A percentile compares a stretch with the other conserved stretches of the same genome.
Evolutionary conservation across 805 yeast genomes (phyloP).

Genomic region (Lachancea meyersii): DNA sequence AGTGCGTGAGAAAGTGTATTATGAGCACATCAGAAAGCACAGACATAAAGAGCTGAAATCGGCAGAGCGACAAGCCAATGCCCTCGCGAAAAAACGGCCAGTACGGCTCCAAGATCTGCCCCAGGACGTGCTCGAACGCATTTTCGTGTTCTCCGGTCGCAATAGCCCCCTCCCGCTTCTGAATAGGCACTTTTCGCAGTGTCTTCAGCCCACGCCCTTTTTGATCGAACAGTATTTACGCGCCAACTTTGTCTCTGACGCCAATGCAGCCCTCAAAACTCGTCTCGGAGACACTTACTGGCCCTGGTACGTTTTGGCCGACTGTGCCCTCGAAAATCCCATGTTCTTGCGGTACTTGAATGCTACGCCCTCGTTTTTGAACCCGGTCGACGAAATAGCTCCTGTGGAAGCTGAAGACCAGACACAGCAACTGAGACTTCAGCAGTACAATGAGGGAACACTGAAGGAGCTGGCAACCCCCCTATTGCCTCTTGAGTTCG

Average conservation of each 20-base stretch:
- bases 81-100: neutral
- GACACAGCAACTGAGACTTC: slow-evolving; percentile 2
- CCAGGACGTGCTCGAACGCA: slow-evolving; percentile 17
- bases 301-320: slow-evolving; percentile 7
- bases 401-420: neutral
- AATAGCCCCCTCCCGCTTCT: slow-evolving; percentile 13
- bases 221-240: slow-evolving; percentile 10
- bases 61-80: neutral
- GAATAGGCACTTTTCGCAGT: slow-evolving; percentile 15
- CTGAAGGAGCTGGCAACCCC: neutral
- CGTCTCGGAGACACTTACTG: neutral
- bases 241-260: slow-evolving; percentile 7
- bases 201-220: slow-evolving; percentile 15
- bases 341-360: slow-evolving; percentile 9
- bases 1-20: slow-evolving; percentile 2
- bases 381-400: slow-evolving; percentile 8
- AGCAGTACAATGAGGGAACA: neutral
- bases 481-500: neutral
- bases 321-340: slow-evolving; percentile 8
- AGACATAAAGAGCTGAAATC: neutral
- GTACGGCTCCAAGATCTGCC: slow-evolving; percentile 13
- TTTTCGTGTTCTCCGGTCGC: slow-evolving; percentile 13
- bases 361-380: slow-evolving; percentile 4
- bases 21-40: neutral
- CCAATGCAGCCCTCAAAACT: slow-evolving; percentile 1